phyloP scores from a whole-genome alignment of 352 stramenopile species.

The Phytopythium ostracodes region DNA sequence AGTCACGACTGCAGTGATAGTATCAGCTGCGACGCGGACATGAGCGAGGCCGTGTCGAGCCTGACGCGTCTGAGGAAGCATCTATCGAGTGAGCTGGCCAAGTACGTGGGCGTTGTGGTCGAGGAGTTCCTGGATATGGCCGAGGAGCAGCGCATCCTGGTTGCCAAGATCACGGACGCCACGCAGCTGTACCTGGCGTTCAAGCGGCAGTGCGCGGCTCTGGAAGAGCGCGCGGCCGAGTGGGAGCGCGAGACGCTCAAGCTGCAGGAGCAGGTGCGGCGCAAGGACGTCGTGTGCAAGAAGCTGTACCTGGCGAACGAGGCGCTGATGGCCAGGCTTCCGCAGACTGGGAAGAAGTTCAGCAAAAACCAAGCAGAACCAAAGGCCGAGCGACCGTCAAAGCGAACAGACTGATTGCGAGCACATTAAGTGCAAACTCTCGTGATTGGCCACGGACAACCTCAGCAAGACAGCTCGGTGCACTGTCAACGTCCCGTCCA shows the following conservation, averaged over 20 bases:
- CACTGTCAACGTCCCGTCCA: too few relatives aligned
- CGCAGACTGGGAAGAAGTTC: neutral
- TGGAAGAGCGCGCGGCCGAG: constrained; percentile 34
- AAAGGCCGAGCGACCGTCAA: neutral
- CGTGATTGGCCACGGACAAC: too few relatives aligned
- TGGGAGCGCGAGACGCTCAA: constrained; percentile 26
- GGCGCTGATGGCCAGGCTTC: constrained; percentile 42
- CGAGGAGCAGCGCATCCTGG: constrained; percentile 49
- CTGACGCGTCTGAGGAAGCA: constrained; percentile 40
- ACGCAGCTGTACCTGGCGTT: constrained; percentile 57
- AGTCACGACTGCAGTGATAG: constrained; percentile 4
- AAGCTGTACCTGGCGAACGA: constrained; percentile 67
- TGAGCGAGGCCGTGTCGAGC: constrained; percentile 19
- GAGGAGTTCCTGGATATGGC: constrained; percentile 53
- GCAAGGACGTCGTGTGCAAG: constrained; percentile 50
- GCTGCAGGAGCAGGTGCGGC: constrained; percentile 36
- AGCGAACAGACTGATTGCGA: neutral
- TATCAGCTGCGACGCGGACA: constrained; percentile 6
- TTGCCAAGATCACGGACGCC: constrained; percentile 53
- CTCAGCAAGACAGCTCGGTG: too few relatives aligned
- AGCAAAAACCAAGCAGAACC: neutral
- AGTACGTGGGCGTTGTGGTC: constrained; percentile 43
- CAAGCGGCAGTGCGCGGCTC: constrained; percentile 41
- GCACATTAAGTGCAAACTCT: neutral
- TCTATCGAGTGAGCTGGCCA: constrained; percentile 38